phyloP scores from a whole-genome alignment of 1,139 yeast species.

The Ogataea hybrid region DNA sequence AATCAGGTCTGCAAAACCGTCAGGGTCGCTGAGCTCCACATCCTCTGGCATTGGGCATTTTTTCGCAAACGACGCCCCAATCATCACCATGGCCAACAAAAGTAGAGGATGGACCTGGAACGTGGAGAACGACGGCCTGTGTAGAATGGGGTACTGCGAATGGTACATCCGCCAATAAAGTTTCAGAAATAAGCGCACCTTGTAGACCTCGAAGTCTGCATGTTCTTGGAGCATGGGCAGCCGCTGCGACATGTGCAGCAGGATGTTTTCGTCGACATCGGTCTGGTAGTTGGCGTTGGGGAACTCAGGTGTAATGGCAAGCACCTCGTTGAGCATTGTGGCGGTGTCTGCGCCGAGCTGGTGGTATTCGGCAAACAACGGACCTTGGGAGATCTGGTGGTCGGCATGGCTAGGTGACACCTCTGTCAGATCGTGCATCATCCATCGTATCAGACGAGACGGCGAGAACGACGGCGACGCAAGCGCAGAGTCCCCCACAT shows the following conservation, averaged over 20 bases:
- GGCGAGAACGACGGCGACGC: conserved; percentile 3
- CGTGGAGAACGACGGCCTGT: conserved; percentile 45
- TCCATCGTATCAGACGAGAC: conserved; percentile 11
- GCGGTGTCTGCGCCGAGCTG: conserved; percentile 5
- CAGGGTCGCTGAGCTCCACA: conserved; percentile 1
- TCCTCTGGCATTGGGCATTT: conserved; percentile 15
- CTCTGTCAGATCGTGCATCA: conserved; percentile 11
- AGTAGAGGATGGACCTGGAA: conserved; percentile 40
- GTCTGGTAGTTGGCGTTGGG: conserved; percentile 16
- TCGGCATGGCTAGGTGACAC: conserved; percentile 8
- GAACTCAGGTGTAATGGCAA: conserved; percentile 16
- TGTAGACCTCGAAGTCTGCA: conserved; percentile 15
- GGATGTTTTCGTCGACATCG: conserved; percentile 7
- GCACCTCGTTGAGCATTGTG: conserved; percentile 14
- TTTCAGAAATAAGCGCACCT: conserved; percentile 19
- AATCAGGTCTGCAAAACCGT: conserved; percentile 41
- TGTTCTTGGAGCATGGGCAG: conserved; percentile 14
- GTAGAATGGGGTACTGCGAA: too few relatives aligned
- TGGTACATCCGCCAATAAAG: conserved; percentile 46
- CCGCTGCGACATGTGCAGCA: conserved; percentile 9
- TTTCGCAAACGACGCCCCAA: conserved; percentile 30
- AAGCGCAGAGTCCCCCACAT: not conserved
- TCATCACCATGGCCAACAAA: conserved; percentile 41
- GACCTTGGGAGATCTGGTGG: not conserved
- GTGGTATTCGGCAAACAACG: conserved; percentile 8